phyloP scores from a whole-genome alignment of 169 alveolate species.

The Amoebophrya sp. region DNA sequence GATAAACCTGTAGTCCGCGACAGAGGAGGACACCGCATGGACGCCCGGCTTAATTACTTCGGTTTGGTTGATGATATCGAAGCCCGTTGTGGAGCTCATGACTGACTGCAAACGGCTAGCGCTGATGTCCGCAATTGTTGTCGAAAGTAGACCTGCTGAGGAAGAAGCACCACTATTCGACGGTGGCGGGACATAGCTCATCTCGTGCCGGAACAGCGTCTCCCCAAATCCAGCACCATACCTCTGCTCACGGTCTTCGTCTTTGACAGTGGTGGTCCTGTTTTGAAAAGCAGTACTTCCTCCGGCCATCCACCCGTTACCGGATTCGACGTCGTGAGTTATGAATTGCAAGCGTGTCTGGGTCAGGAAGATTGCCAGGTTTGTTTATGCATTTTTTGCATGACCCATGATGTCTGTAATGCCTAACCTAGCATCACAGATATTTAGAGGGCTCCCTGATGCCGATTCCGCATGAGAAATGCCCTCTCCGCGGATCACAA shows the following conservation, averaged over 20 bases:
- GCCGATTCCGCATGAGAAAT: no score
- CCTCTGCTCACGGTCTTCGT: neutral
- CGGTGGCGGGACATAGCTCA: neutral
- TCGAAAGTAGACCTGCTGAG: no score
- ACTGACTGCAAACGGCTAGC: neutral
- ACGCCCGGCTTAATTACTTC: neutral
- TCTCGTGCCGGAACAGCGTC: neutral
- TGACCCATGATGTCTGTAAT: no score
- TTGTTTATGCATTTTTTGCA: no score
- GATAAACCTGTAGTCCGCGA: neutral
- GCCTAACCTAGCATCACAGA: no score
- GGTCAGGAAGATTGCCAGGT: no score
- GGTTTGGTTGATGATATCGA: neutral
- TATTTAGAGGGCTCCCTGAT: no score
- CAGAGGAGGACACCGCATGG: neutral
- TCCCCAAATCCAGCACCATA: neutral
- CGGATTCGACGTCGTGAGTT: no score
- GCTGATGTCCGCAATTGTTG: neutral
- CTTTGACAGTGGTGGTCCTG: neutral
- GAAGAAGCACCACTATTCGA: no score
- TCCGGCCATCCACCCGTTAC: neutral
- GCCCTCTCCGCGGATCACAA: no score
- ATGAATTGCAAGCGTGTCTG: no score
- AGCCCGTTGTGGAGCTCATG: no score
- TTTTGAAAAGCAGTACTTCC: neutral